Evolutionary conservation across 1,284 basidiomycete species (phyloP).

Genomic region (Fomitopsis pinicola): DNA sequence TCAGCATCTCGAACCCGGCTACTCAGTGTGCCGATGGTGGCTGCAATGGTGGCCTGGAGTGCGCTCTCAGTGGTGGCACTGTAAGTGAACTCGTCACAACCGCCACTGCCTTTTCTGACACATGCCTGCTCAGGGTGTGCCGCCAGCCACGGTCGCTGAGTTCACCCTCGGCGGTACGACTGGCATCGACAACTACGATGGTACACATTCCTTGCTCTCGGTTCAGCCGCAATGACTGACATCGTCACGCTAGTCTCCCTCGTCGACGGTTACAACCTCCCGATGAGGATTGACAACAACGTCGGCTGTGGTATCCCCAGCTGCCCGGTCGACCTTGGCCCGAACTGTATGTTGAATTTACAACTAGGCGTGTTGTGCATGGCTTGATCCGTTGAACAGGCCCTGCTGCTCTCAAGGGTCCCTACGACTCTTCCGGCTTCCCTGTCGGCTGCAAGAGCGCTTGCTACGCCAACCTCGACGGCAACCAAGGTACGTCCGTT

Average conservation of each 20-base stretch:
- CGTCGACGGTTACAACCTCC: slow-evolving; percentile 40
- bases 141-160: slow-evolving; percentile 41
- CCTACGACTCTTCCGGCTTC: slow-evolving; percentile 32
- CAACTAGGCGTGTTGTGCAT: not conserved
- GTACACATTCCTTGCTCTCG: slow-evolving; percentile 13
- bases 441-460: slow-evolving; percentile 42
- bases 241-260: slow-evolving; percentile 27
- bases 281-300: slow-evolving; percentile 37
- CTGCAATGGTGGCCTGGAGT: slow-evolving; percentile 44
- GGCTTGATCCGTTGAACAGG: slow-evolving; percentile 15
- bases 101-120: not conserved
- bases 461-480: slow-evolving; percentile 35
- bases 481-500: slow-evolving; percentile 27
- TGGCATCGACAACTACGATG: slow-evolving; percentile 38
- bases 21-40: slow-evolving; percentile 41
- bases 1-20: slow-evolving; percentile 33
- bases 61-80: slow-evolving; percentile 35
- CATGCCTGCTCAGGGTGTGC: slow-evolving; percentile 28
- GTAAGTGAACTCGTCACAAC: slow-evolving; percentile 27
- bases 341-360: slow-evolving; percentile 24
- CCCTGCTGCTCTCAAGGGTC: slow-evolving; percentile 32
- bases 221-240: not conserved
- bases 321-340: slow-evolving; percentile 41
- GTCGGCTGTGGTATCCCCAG: slow-evolving; percentile 35
- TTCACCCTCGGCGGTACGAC: slow-evolving; percentile 32